Evolutionary conservation across 768 basidiomycete genomes (phyloP).

Genomic region (Lactarius sp.): DNA sequence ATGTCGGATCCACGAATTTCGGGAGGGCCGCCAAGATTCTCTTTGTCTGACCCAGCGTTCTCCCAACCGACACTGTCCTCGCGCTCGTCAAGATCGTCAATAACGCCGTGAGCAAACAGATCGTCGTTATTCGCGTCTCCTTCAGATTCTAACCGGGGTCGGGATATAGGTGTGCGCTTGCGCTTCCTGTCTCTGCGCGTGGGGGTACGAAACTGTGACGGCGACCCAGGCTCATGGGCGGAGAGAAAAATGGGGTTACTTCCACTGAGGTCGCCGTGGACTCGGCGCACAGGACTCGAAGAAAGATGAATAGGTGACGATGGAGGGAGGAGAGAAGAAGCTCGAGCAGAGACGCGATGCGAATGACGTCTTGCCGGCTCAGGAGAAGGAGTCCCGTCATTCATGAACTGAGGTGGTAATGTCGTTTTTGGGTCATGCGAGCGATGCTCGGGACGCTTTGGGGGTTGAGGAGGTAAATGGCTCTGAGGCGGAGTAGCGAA

Average conservation of each 20-base stretch:
- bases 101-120: conserved; percentile 20
- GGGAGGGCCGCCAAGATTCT: conserved; percentile 7
- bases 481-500: conserved; percentile 21
- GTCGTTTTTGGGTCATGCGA: conserved; percentile 17
- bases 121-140: conserved; percentile 18
- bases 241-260: conserved; percentile 3
- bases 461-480: conserved; percentile 14
- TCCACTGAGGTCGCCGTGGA: not conserved
- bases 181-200: conserved; percentile 18
- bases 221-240: conserved; percentile 4
- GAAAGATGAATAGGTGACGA: conserved; percentile 18
- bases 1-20: conserved; percentile 10
- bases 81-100: conserved; percentile 20
- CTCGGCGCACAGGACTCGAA: conserved; percentile 10
- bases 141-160: conserved; percentile 10
- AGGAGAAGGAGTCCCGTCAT: conserved; percentile 19
- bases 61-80: conserved; percentile 23
- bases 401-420: conserved; percentile 8
- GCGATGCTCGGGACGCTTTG: conserved; percentile 17
- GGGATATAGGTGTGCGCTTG: conserved; percentile 14
- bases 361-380: conserved; percentile 13
- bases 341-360: not conserved
- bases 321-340: conserved; percentile 13
- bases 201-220: conserved; percentile 21
- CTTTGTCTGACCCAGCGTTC: conserved; percentile 24